These are phyloP conservation scores for Ogataea corticis DNA, from an alignment of 805 yeast genomes.

Conservation along the genomic window DNA sequence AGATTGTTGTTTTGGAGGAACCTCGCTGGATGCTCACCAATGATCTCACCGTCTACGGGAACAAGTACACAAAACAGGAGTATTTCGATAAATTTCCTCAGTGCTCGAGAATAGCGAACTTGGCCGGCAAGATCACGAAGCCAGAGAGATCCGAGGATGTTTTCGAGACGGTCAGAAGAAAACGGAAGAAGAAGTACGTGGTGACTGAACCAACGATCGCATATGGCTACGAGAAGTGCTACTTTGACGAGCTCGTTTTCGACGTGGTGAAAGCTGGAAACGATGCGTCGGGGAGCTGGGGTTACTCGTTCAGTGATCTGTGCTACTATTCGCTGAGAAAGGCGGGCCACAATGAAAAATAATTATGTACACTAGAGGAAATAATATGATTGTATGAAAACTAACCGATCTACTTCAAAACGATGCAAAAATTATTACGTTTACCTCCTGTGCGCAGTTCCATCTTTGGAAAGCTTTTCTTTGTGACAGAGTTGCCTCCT, in stretches of 20 bases:
- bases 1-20: slow-evolving; percentile 16
- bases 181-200: slow-evolving; percentile 9
- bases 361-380: not conserved
- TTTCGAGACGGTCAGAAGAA: slow-evolving; percentile 8
- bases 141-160: slow-evolving; percentile 9
- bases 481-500: slow-evolving; percentile 23
- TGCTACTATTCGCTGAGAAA: slow-evolving; percentile 14
- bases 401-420: slow-evolving; percentile 28
- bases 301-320: slow-evolving; percentile 31
- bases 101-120: slow-evolving; percentile 27
- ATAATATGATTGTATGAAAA: no score
- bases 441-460: slow-evolving; percentile 56
- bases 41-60: slow-evolving; percentile 31
- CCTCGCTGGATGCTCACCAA: slow-evolving; percentile 34
- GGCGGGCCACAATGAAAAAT: not conserved
- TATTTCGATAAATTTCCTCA: slow-evolving; percentile 30
- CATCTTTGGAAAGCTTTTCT: slow-evolving; percentile 37
- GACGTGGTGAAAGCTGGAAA: slow-evolving; percentile 9
- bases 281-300: slow-evolving; percentile 22
- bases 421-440: slow-evolving; percentile 71
- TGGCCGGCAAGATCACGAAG: slow-evolving; percentile 1
- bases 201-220: slow-evolving; percentile 12
- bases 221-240: slow-evolving; percentile 17
- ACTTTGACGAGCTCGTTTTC: slow-evolving; percentile 14
- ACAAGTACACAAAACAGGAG: slow-evolving; percentile 28